Conservation (phyloP, 768 basidiomycete species). For the Boletus vermiculosoides region DNA sequence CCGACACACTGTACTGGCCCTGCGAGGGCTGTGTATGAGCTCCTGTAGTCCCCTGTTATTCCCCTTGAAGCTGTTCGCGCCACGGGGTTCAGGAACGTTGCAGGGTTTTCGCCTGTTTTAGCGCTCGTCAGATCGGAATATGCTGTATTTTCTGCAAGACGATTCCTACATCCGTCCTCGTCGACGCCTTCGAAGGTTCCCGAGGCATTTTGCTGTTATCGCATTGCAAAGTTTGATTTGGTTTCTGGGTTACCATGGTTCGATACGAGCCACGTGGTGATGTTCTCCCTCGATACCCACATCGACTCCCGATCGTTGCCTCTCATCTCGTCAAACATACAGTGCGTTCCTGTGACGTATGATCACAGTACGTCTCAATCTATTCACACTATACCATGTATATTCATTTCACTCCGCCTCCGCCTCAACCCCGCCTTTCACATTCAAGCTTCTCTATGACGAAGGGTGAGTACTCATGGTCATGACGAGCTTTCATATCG, state of each 20-base stretch:
- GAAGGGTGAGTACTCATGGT: conserved; percentile 3
- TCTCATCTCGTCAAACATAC: conserved; percentile 2
- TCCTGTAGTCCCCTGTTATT: conserved; percentile 2
- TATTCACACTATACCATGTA: neutral
- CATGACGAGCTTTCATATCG: conserved; percentile 17
- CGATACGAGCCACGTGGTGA: conserved; percentile 3
- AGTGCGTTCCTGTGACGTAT: conserved; percentile 32
- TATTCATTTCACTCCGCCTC: conserved; percentile 25
- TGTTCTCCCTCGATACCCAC: conserved; percentile 16
- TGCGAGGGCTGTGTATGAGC: conserved; percentile 17
- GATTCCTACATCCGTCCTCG: neutral
- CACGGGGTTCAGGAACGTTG: neutral
- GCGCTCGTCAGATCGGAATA: neutral
- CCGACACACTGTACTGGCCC: conserved; percentile 13
- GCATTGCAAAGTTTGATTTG: conserved; percentile 2
- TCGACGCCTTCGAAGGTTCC: neutral
- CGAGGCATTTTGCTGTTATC: neutral
- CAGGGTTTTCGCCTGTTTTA: neutral
- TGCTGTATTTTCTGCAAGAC: neutral
- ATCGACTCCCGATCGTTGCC: conserved; percentile 17
- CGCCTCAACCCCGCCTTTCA: conserved; percentile 31
- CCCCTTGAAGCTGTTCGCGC: conserved; percentile 18
- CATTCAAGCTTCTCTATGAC: conserved; percentile 18
- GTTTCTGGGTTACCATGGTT: neutral
- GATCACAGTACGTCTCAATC: conserved; percentile 3